Percentiles rank a stretch among this genome's conserved stretches.
Conservation (phyloP, 306 rosid species). For the Cicer bijugum region DNA sequence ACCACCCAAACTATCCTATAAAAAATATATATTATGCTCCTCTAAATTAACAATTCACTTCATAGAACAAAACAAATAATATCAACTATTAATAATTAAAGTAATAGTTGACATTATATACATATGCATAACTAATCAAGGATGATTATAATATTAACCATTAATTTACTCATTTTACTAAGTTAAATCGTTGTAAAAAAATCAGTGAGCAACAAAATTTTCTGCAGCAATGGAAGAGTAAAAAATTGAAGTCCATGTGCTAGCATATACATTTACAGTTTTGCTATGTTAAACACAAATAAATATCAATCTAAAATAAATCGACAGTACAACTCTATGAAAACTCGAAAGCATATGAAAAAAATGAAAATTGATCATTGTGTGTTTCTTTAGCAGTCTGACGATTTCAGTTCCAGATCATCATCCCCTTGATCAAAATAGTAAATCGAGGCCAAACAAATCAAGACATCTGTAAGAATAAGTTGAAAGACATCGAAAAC, state of each 20-base stretch:
- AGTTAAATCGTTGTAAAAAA: neutral
- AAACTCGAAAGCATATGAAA: neutral
- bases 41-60: no score
- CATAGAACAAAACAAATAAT: no score
- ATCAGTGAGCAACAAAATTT: constrained; percentile 26
- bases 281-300: constrained; percentile 9
- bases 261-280: constrained; percentile 1
- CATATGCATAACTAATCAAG: no score
- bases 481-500: constrained; percentile 84
- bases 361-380: neutral
- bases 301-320: constrained; percentile 12
- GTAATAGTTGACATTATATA: no score
- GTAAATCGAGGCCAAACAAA: constrained; percentile 78
- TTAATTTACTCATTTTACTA: no score
- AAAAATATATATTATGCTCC: no score
- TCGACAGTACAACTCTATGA: neutral
- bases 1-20: no score
- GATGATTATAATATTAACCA: no score
- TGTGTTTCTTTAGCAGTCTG: constrained; percentile 30
- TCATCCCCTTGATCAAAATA: constrained; percentile 56
- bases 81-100: no score
- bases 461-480: constrained; percentile 64
- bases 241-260: constrained; percentile 18
- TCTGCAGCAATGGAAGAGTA: constrained; percentile 1
- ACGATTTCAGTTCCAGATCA: constrained; percentile 25